These are phyloP conservation scores for Kandelia obovata DNA, from an alignment of 345 rosid species.

Conservation along the genomic window DNA sequence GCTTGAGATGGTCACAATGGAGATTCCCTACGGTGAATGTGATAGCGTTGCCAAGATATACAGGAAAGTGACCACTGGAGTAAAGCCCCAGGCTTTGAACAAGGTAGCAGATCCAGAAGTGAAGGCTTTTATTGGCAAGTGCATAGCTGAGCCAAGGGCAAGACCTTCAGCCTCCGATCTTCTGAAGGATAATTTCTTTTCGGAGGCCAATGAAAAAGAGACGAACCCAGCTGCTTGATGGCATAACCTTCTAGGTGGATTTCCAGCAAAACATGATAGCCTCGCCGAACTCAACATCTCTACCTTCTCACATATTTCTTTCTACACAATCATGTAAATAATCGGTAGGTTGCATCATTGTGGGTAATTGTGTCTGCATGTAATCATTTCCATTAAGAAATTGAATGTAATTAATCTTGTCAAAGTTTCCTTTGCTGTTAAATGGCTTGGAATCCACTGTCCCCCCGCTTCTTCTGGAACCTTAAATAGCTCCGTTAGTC, in stretches of 20 bases:
- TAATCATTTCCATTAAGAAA: neutral
- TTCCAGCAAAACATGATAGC: slow-evolving; percentile 3
- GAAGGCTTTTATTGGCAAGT: slow-evolving; percentile 56
- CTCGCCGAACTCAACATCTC: neutral
- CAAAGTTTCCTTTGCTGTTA: neutral
- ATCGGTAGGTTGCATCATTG: neutral
- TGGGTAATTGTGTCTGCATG: slow-evolving; percentile 3
- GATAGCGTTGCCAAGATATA: slow-evolving; percentile 66
- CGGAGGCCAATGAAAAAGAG: neutral
- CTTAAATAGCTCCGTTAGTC: neutral
- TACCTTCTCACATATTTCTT: neutral
- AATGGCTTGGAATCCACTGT: too few species aligned
- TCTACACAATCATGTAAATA: slow-evolving; percentile 5
- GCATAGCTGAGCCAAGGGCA: slow-evolving; percentile 54
- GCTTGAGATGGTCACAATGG: slow-evolving; percentile 67
- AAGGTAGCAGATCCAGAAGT: slow-evolving; percentile 46
- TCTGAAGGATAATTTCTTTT: slow-evolving; percentile 17
- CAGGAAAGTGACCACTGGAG: slow-evolving; percentile 58
- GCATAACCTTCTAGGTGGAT: neutral
- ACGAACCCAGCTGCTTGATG: slow-evolving; percentile 15
- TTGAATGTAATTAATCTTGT: neutral
- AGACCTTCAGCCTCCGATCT: slow-evolving; percentile 38
- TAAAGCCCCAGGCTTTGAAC: slow-evolving; percentile 49
- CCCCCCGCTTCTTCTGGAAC: neutral
- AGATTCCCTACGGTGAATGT: slow-evolving; percentile 67